Evolutionary conservation across 306 rosid species (phyloP).

Genomic region (Glycine soja): DNA sequence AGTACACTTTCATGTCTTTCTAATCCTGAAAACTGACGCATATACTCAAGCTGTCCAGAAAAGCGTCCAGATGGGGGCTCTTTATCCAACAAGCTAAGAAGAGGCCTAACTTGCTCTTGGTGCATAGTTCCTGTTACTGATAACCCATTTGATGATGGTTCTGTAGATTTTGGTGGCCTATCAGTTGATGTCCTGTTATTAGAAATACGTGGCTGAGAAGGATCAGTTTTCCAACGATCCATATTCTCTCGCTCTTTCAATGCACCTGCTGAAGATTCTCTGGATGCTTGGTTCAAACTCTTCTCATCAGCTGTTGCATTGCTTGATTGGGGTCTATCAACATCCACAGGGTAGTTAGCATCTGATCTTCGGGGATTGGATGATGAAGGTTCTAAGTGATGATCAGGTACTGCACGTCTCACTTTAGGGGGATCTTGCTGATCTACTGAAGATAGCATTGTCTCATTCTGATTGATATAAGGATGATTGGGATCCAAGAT

Average conservation of each 20-base stretch:
- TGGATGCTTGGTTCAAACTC: slow-evolving; percentile 53
- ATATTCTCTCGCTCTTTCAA: slow-evolving; percentile 68
- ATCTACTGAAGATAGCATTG: slow-evolving; percentile 59
- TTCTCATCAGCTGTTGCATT: slow-evolving; percentile 68
- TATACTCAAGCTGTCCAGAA: slow-evolving; percentile 97
- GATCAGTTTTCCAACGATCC: slow-evolving; percentile 75
- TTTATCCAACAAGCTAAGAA: slow-evolving; percentile 96
- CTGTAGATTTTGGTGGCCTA: slow-evolving; percentile 70
- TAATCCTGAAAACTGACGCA: slow-evolving; percentile 84
- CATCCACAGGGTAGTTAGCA: slow-evolving; percentile 65
- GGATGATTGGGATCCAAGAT: slow-evolving; percentile 76
- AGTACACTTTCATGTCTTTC: slow-evolving; percentile 97
- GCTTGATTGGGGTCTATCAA: slow-evolving; percentile 79
- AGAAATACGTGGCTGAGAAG: slow-evolving; percentile 74
- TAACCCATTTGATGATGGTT: slow-evolving; percentile 74
- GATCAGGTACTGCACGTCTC: slow-evolving; percentile 78
- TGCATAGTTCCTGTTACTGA: slow-evolving; percentile 58
- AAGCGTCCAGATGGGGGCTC: slow-evolving; percentile 95
- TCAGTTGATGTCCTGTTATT: slow-evolving; percentile 77
- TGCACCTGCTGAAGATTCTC: slow-evolving; percentile 62
- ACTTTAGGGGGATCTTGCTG: slow-evolving; percentile 69
- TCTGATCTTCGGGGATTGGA: slow-evolving; percentile 84
- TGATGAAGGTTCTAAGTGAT: slow-evolving; percentile 78
- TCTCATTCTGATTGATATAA: slow-evolving; percentile 69
- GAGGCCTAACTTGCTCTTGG: slow-evolving; percentile 96